Percentiles rank a stretch among this genome's conserved stretches.
phyloP scores from a whole-genome alignment of 768 basidiomycete species.

The Tricholomella constricta region DNA sequence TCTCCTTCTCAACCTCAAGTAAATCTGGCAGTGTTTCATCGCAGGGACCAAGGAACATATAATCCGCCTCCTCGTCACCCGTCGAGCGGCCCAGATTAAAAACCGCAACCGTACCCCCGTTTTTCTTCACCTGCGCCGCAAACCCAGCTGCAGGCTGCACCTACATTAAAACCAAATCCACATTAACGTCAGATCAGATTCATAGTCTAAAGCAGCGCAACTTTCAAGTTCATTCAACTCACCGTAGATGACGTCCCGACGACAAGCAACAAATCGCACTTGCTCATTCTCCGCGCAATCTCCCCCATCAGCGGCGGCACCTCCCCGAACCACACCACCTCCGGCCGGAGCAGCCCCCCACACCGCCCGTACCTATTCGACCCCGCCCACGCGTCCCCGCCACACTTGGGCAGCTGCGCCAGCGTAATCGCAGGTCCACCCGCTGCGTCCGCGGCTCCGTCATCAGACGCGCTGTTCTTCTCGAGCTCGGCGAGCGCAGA shows the following conservation, averaged over 20 bases:
- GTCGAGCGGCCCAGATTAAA: constrained; percentile 40
- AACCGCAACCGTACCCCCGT: constrained; percentile 39
- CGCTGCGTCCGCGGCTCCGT: constrained; percentile 9
- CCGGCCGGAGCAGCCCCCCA: constrained; percentile 38
- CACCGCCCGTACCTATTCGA: constrained; percentile 34
- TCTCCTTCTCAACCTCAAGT: constrained; percentile 27
- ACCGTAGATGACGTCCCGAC: constrained; percentile 48
- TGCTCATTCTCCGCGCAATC: constrained; percentile 32
- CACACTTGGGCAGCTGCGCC: constrained; percentile 30
- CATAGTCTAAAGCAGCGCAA: no score
- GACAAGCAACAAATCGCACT: constrained; percentile 41
- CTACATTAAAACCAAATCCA: no score
- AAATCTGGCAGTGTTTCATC: constrained; percentile 43
- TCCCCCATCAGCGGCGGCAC: constrained; percentile 33
- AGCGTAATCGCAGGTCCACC: constrained; percentile 22
- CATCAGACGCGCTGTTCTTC: neutral
- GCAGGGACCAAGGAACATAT: constrained; percentile 49
- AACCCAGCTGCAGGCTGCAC: constrained; percentile 39
- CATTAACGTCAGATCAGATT: no score
- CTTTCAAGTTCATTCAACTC: no score
- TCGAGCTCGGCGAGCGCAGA: constrained; percentile 34
- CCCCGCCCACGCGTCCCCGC: constrained; percentile 24
- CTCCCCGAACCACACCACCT: constrained; percentile 51
- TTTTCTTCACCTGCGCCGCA: constrained; percentile 29
- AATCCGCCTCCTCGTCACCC: constrained; percentile 45